Conservation (phyloP, 208 protist genomes). For the Wallacemonas sp. region DNA sequence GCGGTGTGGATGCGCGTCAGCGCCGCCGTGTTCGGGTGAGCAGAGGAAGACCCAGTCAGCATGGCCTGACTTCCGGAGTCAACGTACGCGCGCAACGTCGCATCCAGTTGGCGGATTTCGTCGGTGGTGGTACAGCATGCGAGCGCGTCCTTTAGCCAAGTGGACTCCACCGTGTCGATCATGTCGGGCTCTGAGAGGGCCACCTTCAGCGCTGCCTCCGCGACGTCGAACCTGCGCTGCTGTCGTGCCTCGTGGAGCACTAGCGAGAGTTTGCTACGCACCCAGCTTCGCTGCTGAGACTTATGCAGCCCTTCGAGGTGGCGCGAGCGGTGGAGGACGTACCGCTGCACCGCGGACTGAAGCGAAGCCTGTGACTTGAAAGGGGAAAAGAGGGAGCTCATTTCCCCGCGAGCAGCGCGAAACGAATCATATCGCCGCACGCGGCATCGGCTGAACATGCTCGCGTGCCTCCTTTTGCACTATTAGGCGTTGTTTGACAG, state of each 20-base stretch:
- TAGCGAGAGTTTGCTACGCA: conserved; percentile 47
- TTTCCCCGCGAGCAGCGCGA: conserved; percentile 32
- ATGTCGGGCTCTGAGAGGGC: conserved; percentile 23
- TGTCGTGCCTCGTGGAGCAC: conserved; percentile 65
- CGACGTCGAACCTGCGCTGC: conserved; percentile 35
- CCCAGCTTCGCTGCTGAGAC: conserved; percentile 45
- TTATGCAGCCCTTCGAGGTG: conserved; percentile 15
- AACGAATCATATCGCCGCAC: conserved; percentile 46
- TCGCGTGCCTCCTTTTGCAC: too few relatives aligned
- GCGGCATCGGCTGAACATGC: neutral
- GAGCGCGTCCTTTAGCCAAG: conserved; percentile 71
- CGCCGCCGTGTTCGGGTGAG: neutral
- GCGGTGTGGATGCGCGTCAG: neutral
- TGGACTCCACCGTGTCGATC: conserved; percentile 35
- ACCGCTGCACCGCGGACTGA: conserved; percentile 27
- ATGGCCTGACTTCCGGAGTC: neutral
- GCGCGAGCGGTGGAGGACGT: conserved; percentile 20
- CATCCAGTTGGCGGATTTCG: conserved; percentile 48
- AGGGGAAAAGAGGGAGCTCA: conserved; percentile 40
- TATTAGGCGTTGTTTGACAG: too few relatives aligned
- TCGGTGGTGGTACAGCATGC: conserved; percentile 37
- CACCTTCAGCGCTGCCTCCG: conserved; percentile 40
- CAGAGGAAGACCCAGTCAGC: neutral
- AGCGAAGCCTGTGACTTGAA: conserved; percentile 36
- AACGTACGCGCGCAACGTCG: conserved; percentile 16